These are phyloP conservation scores for Hanseniaspora lachancei DNA, from an alignment of 805 yeast genomes.

Conservation along the genomic window DNA sequence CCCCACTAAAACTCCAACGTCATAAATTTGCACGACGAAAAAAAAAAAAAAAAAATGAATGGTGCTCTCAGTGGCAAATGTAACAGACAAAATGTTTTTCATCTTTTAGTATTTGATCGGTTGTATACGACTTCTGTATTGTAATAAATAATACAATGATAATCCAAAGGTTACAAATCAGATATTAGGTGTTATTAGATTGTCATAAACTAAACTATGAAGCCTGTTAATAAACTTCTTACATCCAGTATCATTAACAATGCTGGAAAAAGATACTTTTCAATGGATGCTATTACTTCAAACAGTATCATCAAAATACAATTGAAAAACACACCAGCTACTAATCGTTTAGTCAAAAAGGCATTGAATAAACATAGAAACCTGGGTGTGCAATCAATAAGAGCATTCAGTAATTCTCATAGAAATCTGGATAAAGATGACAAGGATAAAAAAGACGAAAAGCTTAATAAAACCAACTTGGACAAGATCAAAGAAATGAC, in stretches of 20 bases:
- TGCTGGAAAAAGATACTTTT: slow-evolving; percentile 2
- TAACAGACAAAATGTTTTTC: background rate
- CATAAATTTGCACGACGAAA: background rate
- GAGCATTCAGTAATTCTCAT: background rate
- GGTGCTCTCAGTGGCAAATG: background rate
- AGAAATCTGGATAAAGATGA: background rate
- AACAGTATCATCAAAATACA: background rate
- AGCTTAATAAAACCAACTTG: background rate
- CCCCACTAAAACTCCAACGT: too few species aligned
- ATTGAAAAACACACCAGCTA: background rate
- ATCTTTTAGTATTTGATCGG: too few species aligned
- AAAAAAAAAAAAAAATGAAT: background rate
- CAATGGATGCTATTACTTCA: background rate
- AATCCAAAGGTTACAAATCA: too few species aligned
- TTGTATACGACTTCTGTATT: too few species aligned
- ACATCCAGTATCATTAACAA: background rate
- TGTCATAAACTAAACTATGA: background rate
- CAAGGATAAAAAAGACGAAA: background rate
- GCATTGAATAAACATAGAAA: background rate
- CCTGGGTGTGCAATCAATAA: background rate
- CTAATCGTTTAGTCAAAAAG: background rate
- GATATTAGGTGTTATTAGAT: too few species aligned
- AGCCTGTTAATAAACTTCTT: background rate
- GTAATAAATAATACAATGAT: too few species aligned
- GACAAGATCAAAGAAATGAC: slow-evolving; percentile 11